These are phyloP conservation scores for Cocos nucifera DNA, from an alignment of 176 grass and related monocot genomes.

Conservation along the genomic window DNA sequence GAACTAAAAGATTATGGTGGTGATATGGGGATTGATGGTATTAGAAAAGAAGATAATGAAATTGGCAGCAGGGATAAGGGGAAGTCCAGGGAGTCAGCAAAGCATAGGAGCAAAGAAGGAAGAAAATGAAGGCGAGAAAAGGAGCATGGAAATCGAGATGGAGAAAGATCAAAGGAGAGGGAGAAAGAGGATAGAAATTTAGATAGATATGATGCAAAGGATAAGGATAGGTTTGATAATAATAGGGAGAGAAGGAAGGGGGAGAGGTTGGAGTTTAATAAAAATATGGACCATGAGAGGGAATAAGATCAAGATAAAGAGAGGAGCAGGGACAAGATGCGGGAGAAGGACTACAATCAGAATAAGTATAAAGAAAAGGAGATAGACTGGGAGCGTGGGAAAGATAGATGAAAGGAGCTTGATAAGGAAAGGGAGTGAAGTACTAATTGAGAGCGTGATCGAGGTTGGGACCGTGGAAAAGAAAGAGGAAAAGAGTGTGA, in stretches of 20 bases:
- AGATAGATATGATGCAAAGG: constrained; percentile 7
- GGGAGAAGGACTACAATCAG: background rate
- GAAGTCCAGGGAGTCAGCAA: constrained; percentile 8
- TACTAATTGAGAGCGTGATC: constrained; percentile 2
- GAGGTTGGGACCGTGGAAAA: constrained; percentile 3
- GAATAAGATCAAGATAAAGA: constrained; percentile 11
- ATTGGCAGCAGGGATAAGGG: too few relatives aligned
- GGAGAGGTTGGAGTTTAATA: constrained; percentile 1
- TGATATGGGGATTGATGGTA: background rate
- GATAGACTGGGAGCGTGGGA: background rate
- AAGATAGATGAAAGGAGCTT: constrained; percentile 12
- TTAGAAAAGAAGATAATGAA: background rate
- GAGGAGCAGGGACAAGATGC: constrained; percentile 8
- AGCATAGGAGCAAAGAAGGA: too few relatives aligned
- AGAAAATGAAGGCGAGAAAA: background rate
- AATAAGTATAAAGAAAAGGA: constrained; percentile 6
- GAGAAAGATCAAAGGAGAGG: constrained; percentile 7
- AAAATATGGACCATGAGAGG: constrained; percentile 2
- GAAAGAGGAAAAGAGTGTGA: constrained; percentile 3
- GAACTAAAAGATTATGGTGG: background rate
- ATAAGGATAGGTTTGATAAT: constrained; percentile 7
- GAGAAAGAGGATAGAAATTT: constrained; percentile 2
- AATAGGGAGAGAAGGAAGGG: constrained; percentile 11
- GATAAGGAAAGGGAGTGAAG: constrained; percentile 6
- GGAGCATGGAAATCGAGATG: background rate